These are phyloP conservation scores for Neurospora sp. DNA, from an alignment of 495 filamentous ascomycete species.

Conservation along the genomic window DNA sequence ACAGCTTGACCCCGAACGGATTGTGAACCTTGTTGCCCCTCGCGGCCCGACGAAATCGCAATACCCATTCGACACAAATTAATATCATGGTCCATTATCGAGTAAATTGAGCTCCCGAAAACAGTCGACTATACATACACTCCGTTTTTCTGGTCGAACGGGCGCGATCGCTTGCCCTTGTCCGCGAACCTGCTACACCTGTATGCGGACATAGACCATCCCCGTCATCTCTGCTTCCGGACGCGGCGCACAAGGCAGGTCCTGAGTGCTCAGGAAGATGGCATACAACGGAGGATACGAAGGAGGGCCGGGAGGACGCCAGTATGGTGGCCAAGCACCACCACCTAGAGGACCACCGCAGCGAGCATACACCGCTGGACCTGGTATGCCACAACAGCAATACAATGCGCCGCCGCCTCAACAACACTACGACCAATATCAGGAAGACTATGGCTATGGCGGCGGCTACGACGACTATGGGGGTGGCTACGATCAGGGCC, in stretches of 20 bases:
- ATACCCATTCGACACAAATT: not conserved
- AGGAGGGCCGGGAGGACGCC: slow-evolving; percentile 27
- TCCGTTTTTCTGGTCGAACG: not conserved
- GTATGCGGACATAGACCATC: not conserved
- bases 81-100: not conserved
- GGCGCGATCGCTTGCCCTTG: not conserved
- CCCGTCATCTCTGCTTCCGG: not conserved
- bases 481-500: slow-evolving; percentile 29
- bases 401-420: slow-evolving; percentile 38
- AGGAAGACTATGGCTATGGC: slow-evolving; percentile 43
- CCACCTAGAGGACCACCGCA: slow-evolving; percentile 41
- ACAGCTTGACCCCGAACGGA: not conserved
- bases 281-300: slow-evolving; percentile 40
- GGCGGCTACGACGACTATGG: slow-evolving; percentile 42
- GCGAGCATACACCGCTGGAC: slow-evolving; percentile 30
- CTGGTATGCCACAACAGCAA: slow-evolving; percentile 32
- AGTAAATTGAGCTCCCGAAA: not conserved
- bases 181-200: not conserved
- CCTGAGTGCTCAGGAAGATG: slow-evolving; percentile 21
- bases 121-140: not conserved
- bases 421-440: slow-evolving; percentile 39
- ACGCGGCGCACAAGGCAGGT: slow-evolving; percentile 3
- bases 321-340: slow-evolving; percentile 37
- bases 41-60: not conserved
- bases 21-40: not conserved